phyloP scores from a whole-genome alignment of 345 rosid species.

The Geranium brycei region DNA sequence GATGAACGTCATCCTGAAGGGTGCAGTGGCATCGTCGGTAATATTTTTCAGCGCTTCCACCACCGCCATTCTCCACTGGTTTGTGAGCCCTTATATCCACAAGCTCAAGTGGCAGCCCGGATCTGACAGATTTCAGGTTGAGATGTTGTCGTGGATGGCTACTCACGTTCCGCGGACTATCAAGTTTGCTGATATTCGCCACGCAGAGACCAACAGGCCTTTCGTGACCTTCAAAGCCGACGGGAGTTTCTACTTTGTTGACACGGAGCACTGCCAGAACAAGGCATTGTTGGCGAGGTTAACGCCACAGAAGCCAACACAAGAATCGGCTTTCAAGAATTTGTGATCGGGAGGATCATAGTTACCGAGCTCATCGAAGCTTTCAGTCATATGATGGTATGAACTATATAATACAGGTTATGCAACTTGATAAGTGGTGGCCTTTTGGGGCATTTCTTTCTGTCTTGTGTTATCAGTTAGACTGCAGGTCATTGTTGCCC shows the following conservation, averaged over 20 bases:
- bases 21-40: conserved; percentile 75
- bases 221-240: conserved; percentile 79
- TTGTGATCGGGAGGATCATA: conserved; percentile 20
- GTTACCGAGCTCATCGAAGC: neutral
- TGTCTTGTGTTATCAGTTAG: neutral
- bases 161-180: conserved; percentile 46
- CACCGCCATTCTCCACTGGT: conserved; percentile 76
- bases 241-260: conserved; percentile 58
- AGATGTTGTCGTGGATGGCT: conserved; percentile 90
- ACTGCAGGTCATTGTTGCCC: neutral
- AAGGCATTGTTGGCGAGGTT: conserved; percentile 81
- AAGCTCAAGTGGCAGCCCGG: conserved; percentile 90
- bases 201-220: conserved; percentile 69
- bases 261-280: conserved; percentile 70
- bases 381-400: neutral
- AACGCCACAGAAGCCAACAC: conserved; percentile 47
- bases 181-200: conserved; percentile 67
- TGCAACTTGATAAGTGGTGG: conserved; percentile 2
- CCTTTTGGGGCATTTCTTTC: conserved; percentile 2
- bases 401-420: neutral
- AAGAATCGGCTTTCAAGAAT: conserved; percentile 77
- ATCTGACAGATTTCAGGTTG: conserved; percentile 75
- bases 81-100: conserved; percentile 85
- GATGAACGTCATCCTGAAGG: conserved; percentile 71
- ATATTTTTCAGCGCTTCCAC: conserved; percentile 81